Percentiles rank a stretch among this genome's conserved stretches.
These are phyloP conservation scores for Mortierella sp. DNA, from an alignment of 371 early-diverging fungal species.

Conservation along the genomic window DNA sequence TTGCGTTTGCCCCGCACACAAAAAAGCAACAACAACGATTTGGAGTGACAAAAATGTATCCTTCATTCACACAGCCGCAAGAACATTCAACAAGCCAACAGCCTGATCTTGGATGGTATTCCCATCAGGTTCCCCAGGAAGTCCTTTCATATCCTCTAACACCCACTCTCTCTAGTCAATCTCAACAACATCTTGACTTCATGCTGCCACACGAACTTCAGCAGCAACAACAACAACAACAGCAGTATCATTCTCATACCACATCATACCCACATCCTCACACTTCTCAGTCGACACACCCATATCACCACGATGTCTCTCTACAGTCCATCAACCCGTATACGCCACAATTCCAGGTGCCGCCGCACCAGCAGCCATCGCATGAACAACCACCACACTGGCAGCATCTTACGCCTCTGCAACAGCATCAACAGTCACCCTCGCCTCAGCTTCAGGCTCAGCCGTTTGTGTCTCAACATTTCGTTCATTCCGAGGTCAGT, in stretches of 20 bases:
- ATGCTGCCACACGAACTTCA: not conserved
- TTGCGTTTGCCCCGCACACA: not conserved
- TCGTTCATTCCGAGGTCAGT: not conserved
- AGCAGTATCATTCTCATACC: not conserved
- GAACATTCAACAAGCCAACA: not conserved
- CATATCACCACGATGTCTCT: not conserved
- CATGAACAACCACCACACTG: too few species aligned
- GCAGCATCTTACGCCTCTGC: too few species aligned
- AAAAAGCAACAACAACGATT: not conserved
- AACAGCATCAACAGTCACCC: too few species aligned
- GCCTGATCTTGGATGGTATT: too few species aligned
- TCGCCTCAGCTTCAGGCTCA: too few species aligned
- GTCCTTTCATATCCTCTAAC: not conserved
- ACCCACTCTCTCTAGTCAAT: not conserved
- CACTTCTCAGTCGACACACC: not conserved
- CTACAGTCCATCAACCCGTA: not conserved
- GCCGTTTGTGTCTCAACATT: too few species aligned
- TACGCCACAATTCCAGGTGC: not conserved
- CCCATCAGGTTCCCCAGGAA: not conserved
- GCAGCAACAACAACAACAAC: not conserved
- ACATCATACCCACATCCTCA: not conserved
- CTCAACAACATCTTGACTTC: not conserved
- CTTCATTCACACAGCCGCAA: conserved; percentile 2
- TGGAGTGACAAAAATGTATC: not conserved
- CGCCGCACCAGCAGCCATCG: too few species aligned